A percentile compares a stretch with the other conserved stretches of the same genome.
These are phyloP conservation scores for Parmelia sp. DNA, from an alignment of 495 filamentous ascomycete genomes.

Conservation along the genomic window DNA sequence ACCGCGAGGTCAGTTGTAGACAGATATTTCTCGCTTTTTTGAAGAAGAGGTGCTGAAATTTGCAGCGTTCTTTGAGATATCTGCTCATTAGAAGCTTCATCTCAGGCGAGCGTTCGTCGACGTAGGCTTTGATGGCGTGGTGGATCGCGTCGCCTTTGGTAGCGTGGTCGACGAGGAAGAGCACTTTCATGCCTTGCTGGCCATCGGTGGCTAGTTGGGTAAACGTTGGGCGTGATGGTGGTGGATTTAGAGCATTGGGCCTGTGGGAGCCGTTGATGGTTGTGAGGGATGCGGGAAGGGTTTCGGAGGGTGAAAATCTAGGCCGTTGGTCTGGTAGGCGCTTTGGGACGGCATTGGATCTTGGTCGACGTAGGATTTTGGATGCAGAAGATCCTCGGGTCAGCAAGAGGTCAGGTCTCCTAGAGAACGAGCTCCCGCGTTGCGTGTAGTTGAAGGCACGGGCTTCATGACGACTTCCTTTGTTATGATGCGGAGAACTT, in stretches of 20 bases:
- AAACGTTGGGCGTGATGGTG: not conserved
- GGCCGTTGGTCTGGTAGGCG: not conserved
- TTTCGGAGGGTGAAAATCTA: not conserved
- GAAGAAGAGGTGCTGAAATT: not conserved
- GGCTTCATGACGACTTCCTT: not conserved
- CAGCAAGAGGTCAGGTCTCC: not conserved
- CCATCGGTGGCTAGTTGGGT: not conserved
- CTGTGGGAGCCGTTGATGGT: not conserved
- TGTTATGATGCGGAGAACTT: not conserved
- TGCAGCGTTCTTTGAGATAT: not conserved
- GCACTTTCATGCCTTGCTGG: not conserved
- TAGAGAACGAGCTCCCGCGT: not conserved
- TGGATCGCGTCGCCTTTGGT: not conserved
- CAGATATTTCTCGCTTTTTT: not conserved
- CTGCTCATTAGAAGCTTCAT: not conserved
- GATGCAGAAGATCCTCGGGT: not conserved
- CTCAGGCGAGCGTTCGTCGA: not conserved
- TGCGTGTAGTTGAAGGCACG: not conserved
- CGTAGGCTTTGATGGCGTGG: not conserved
- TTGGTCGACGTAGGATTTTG: not conserved
- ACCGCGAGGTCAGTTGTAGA: not conserved
- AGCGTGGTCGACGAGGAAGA: not conserved
- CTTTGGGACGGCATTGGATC: not conserved
- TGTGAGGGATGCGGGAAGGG: not conserved
- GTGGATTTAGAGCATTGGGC: not conserved